Evolutionary conservation across 306 rosid species (phyloP).

Genomic region (Coriaria nepalensis): DNA sequence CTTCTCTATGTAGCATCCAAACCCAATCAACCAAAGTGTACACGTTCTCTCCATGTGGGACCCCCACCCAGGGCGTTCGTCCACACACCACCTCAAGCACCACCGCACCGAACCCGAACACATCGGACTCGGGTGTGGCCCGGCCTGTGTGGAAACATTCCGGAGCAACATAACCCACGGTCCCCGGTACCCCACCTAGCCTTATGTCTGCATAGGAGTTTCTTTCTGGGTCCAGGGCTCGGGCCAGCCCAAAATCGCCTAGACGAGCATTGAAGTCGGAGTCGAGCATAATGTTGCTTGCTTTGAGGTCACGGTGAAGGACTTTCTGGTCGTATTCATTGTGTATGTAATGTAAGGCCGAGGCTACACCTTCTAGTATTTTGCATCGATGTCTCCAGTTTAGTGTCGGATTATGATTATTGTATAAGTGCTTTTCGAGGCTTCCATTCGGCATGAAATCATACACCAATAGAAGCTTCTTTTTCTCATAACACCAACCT

Average conservation of each 20-base stretch:
- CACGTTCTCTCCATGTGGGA: slow-evolving; percentile 9
- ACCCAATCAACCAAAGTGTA: slow-evolving; percentile 39
- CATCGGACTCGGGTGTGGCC: slow-evolving; percentile 40
- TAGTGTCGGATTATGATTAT: slow-evolving; percentile 11
- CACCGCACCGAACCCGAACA: slow-evolving; percentile 40
- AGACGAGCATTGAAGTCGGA: slow-evolving; percentile 32
- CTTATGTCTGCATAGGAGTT: slow-evolving; percentile 38
- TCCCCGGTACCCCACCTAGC: slow-evolving; percentile 28
- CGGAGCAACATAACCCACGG: slow-evolving; percentile 46
- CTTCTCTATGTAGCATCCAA: slow-evolving; percentile 34
- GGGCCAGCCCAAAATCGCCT: slow-evolving; percentile 49
- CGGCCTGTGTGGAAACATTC: slow-evolving; percentile 46
- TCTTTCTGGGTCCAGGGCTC: slow-evolving; percentile 33
- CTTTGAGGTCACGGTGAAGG: slow-evolving; percentile 35
- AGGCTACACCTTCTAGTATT: slow-evolving; percentile 33
- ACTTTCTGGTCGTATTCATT: slow-evolving; percentile 33
- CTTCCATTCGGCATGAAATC: slow-evolving; percentile 45
- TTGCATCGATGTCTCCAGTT: slow-evolving; percentile 24
- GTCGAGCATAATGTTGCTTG: slow-evolving; percentile 32
- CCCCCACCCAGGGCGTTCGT: slow-evolving; percentile 17
- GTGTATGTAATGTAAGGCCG: slow-evolving; percentile 36
- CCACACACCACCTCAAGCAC: slow-evolving; percentile 39
- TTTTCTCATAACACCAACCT: slow-evolving; percentile 44
- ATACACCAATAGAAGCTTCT: slow-evolving; percentile 33
- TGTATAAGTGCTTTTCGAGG: slow-evolving; percentile 28